Base-by-base conservation (phyloP, 2,329 filamentous ascomycete species). In the Ophiostoma sp. region DNA sequence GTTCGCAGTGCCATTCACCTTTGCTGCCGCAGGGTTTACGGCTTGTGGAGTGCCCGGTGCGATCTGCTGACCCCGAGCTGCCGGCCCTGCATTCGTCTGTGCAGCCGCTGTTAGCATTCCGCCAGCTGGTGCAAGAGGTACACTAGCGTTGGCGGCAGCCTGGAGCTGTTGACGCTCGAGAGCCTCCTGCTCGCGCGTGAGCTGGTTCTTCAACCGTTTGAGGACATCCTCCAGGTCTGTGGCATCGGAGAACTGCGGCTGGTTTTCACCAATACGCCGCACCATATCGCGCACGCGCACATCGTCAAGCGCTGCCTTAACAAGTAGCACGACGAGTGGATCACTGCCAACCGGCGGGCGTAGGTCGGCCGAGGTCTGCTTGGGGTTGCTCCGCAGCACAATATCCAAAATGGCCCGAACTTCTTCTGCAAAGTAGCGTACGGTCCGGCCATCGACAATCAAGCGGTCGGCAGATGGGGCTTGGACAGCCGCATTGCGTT, bases 371-470 rank as follows among this genome's bases (percentile, higher is more conserved):
- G 83, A 84, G 60, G 81, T 84, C 71, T 87, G 84, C 12, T 80
- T 79, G 3, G 84, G 84, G 68, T 87, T 87, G 7, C 85, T 86
- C 8, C 80, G 78, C n/a, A 86, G 76, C 12, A 87, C 83, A 73
- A 87, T 86, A 64, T 83, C 83, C 49, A 85, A 78, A 71, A 87
- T 89, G 16, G 81, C 79, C 41, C 81, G 79, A 8, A 86, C 85
- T 74, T 84, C 86, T 49, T 83, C 82, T 12, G 84, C 86, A 76
- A 84, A 88, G 75, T 84, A 88, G 70, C 82, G 84, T 47, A 87
- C 83, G 0, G 83, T 85, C 70, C 81, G 81, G 1, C 83, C 79
- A 72, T 85, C 84, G 1, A 87, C 83, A 27, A 65, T 16, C 64
- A 65, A 18, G 66, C 81, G 77, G 67, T 87, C 84, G 0, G 84